phyloP scores from a whole-genome alignment of 352 stramenopile genomes.

The Blastocystis sp. region DNA sequence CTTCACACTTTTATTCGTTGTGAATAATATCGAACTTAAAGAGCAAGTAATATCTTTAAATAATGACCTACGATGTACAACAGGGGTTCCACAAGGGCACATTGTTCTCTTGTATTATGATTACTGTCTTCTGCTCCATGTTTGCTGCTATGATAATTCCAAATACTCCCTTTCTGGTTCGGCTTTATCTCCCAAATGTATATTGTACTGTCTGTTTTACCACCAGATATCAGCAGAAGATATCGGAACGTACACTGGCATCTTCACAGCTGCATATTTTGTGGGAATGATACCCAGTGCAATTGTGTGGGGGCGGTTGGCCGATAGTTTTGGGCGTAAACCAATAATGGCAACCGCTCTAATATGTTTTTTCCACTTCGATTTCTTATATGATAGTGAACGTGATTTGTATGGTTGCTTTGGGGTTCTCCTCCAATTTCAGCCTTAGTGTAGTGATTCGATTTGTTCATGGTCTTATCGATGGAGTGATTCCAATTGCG shows the following conservation, averaged over 20 bases:
- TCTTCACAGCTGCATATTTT: constrained; percentile 21
- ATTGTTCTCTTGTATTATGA: background rate
- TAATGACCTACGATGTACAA: background rate
- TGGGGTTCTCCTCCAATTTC: background rate
- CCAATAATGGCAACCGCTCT: background rate
- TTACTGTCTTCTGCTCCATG: background rate
- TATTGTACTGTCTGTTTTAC: background rate
- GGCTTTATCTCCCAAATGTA: constrained; percentile 16
- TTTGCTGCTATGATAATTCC: background rate
- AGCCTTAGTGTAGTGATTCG: background rate
- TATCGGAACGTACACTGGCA: background rate
- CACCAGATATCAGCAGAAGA: background rate
- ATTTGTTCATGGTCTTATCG: constrained; percentile 1
- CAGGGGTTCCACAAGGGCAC: constrained; percentile 43
- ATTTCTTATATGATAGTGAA: background rate
- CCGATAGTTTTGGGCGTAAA: background rate
- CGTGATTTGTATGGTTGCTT: background rate
- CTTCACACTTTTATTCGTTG: too few relatives aligned
- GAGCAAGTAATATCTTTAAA: background rate
- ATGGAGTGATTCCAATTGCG: background rate
- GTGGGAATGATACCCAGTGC: constrained; percentile 22
- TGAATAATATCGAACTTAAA: background rate
- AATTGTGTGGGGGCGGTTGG: constrained; percentile 8
- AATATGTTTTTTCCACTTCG: background rate
- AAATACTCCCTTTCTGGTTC: constrained; percentile 5